phyloP scores from a whole-genome alignment of 176 grass and related monocot species.

The Alloteropsis semialata region DNA sequence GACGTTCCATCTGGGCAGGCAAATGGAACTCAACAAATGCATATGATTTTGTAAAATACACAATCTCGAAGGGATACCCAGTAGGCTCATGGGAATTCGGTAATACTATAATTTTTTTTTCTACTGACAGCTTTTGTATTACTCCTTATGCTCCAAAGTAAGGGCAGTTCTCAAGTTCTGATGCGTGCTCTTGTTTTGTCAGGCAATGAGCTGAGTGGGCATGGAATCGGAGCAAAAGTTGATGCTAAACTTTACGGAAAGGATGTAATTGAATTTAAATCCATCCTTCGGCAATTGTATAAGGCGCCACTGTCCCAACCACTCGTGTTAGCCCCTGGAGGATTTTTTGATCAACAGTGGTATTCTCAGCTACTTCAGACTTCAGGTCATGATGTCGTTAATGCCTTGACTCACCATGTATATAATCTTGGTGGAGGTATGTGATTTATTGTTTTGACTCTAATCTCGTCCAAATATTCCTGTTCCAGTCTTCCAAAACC shows the following conservation, averaged over 20 bases:
- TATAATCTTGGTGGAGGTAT: conserved; percentile 85
- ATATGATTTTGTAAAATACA: conserved; percentile 72
- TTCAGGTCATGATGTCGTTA: conserved; percentile 57
- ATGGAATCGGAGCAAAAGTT: conserved; percentile 59
- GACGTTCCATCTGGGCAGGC: conserved; percentile 55
- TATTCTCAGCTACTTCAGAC: conserved; percentile 65
- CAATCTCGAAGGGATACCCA: conserved; percentile 73
- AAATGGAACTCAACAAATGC: conserved; percentile 88
- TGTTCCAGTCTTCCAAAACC: not conserved
- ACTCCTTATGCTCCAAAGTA: not conserved
- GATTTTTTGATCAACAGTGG: conserved; percentile 90
- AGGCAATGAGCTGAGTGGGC: conserved; percentile 84
- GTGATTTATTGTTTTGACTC: conserved; percentile 18
- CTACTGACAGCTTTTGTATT: not conserved
- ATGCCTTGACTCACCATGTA: conserved; percentile 72
- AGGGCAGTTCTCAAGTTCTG: not conserved
- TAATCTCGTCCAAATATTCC: not conserved
- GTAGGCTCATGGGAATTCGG: conserved; percentile 98
- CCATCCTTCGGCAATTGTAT: conserved; percentile 54
- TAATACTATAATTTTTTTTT: conserved; percentile 35
- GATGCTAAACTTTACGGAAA: conserved; percentile 61
- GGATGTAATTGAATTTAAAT: conserved; percentile 61
- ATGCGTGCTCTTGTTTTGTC: conserved; percentile 7
- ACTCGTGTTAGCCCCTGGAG: conserved; percentile 72
- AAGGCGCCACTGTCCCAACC: conserved; percentile 42